Evolutionary conservation across 2,329 filamentous ascomycete genomes (phyloP).

Genomic region (Annulohypoxylon truncatum): DNA sequence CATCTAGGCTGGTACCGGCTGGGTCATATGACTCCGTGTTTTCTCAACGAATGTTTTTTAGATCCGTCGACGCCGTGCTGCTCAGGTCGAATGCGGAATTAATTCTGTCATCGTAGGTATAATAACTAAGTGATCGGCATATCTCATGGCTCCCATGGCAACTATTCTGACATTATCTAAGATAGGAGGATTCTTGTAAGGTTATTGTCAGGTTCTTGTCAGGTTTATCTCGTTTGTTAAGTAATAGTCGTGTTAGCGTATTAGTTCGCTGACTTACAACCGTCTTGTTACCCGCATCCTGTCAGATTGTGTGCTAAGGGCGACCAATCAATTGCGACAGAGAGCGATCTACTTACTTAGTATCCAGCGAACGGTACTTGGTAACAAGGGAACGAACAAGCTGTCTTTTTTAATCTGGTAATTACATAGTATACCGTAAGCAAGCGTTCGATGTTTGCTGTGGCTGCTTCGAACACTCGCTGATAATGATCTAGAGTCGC

Average conservation of each 20-base stretch:
- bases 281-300: slow-evolving; percentile 11
- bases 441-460: slow-evolving; percentile 1
- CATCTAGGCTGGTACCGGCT: slow-evolving; percentile 15
- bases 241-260: background rate
- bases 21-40: slow-evolving; percentile 32
- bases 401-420: background rate
- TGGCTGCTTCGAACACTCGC: background rate
- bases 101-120: background rate
- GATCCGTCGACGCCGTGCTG: slow-evolving; percentile 2
- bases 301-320: slow-evolving; percentile 14
- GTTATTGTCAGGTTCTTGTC: background rate
- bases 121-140: slow-evolving; percentile 6
- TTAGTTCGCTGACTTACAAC: slow-evolving; percentile 6
- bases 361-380: background rate
- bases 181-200: slow-evolving; percentile 4
- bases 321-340: slow-evolving; percentile 1
- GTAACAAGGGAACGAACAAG: slow-evolving; percentile 8
- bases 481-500: background rate
- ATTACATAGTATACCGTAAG: slow-evolving; percentile 1
- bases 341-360: slow-evolving; percentile 2
- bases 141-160: slow-evolving; percentile 1
- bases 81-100: slow-evolving; percentile 2
- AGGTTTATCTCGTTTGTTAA: background rate
- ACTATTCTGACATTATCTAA: slow-evolving; percentile 24
- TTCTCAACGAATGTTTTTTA: slow-evolving; percentile 8